Evolutionary conservation across 2,329 filamentous ascomycete species (phyloP), one percentile per base, ranked within the genome.

Genomic region (Verticillium zaregamsianum): DNA sequence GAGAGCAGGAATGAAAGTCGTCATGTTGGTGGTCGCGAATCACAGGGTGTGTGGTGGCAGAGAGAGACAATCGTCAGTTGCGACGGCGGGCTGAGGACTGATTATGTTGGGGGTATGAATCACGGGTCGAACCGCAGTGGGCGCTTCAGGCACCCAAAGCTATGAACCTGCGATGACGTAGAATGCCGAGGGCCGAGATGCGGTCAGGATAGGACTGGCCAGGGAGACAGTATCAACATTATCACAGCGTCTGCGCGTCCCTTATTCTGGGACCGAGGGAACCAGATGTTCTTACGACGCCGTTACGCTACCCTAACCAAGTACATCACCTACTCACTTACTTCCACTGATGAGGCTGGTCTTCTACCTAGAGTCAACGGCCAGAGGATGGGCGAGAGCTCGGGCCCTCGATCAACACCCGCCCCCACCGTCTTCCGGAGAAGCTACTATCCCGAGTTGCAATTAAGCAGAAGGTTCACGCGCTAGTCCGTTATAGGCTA

Each of bases 1-100:
- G 66, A 96, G 77, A 45, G 86, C 88, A n/a, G 90, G 88, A 63
- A 95, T 86, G 74, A 90, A 90, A 65, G 90, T 88, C 12, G 90
- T 93, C 91, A 95, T 96, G 55, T 64, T 82, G 74, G 58, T 33
- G 54, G 23, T 33, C 40, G 8, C 20, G 15, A 28, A 25, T 55
- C 12, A 49, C 7, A 12, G 23, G 17, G 25, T 5, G 31, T 12
- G 20, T 25, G 37, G 28, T 39, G 56, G 35, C 12, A 57, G 32
- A 40, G 23, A 23, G 15, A n/a, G 14, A n/a, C 14, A 17, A 37
- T 37, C 33, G 56, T 57, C 7, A 33, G 52, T 28, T 14, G 45
- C 12, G 25, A 20, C 31, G 23, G 14, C 9, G 39, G 39, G 15
- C 7, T n/a, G 39, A 45, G 45, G 45, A 4, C 11, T 20, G 20